These are phyloP conservation scores for Ceratocystiopsis minuta DNA, from an alignment of 2,329 filamentous ascomycete genomes.

Conservation along the genomic window DNA sequence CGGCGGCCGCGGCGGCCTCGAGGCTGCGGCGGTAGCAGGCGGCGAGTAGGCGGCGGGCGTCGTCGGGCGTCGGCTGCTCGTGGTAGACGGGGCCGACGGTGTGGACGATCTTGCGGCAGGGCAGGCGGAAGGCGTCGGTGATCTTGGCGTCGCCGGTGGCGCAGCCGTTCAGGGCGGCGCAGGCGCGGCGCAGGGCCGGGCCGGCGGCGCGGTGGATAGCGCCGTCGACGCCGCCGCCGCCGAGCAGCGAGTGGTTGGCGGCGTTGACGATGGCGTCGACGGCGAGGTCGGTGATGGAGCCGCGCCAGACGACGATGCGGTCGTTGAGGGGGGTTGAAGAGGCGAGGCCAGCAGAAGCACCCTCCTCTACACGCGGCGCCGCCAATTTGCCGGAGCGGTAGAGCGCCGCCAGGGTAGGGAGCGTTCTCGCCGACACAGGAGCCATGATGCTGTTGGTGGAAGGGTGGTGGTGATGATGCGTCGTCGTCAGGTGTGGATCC, in stretches of 20 bases:
- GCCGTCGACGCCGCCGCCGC: slow-evolving; percentile 80
- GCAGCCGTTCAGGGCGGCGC: slow-evolving; percentile 53
- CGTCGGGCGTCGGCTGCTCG: slow-evolving; percentile 16
- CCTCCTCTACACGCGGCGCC: too few relatives aligned
- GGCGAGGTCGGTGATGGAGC: slow-evolving; percentile 65
- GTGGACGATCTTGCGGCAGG: slow-evolving; percentile 68
- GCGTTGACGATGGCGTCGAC: slow-evolving; percentile 86
- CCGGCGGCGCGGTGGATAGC: slow-evolving; percentile 80
- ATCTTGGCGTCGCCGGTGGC: slow-evolving; percentile 65
- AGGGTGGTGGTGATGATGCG: too few relatives aligned
- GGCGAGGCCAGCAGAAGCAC: not conserved
- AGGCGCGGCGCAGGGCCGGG: slow-evolving; percentile 47
- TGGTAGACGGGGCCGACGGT: slow-evolving; percentile 72
- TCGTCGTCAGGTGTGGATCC: too few relatives aligned
- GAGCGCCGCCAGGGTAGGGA: too few relatives aligned
- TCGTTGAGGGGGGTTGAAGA: slow-evolving; percentile 44
- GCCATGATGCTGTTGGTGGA: too few relatives aligned
- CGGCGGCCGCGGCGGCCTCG: slow-evolving; percentile 49
- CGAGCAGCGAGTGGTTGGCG: slow-evolving; percentile 60
- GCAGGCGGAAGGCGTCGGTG: slow-evolving; percentile 58
- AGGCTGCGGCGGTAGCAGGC: slow-evolving; percentile 56
- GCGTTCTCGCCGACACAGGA: too few relatives aligned
- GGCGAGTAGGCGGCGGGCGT: slow-evolving; percentile 29
- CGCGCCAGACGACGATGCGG: slow-evolving; percentile 50
- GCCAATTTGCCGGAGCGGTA: too few relatives aligned